Conservation (phyloP, 495 filamentous ascomycete genomes). For the Bacidia gigantensis region DNA sequence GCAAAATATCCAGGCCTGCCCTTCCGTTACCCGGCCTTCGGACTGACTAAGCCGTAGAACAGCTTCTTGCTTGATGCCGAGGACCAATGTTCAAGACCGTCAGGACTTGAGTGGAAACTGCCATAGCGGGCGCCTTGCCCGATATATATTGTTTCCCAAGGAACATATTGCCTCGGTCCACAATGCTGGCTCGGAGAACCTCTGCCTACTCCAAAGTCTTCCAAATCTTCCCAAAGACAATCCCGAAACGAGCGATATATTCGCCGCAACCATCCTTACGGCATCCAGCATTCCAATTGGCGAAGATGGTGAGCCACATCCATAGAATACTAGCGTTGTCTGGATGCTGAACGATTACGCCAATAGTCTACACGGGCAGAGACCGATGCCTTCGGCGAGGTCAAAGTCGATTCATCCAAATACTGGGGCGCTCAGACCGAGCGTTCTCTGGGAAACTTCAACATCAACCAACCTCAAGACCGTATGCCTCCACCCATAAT, state of each 20-base stretch:
- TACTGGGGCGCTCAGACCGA: slow-evolving; percentile 99
- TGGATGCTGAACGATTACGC: neutral
- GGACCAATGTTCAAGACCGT: neutral
- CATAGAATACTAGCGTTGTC: neutral
- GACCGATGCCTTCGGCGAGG: slow-evolving; percentile 93
- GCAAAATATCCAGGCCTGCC: too few species aligned
- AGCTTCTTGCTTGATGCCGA: neutral
- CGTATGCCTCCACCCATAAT: slow-evolving; percentile 92
- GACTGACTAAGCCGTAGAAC: too few species aligned
- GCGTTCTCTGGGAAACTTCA: slow-evolving; percentile 92
- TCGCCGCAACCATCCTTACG: neutral
- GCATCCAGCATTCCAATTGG: neutral
- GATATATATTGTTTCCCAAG: too few species aligned
- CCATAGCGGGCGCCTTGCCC: neutral
- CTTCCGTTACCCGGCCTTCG: too few species aligned
- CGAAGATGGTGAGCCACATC: slow-evolving; percentile 4
- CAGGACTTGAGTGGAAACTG: neutral
- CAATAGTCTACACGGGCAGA: slow-evolving; percentile 47
- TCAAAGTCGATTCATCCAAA: slow-evolving; percentile 81
- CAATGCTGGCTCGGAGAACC: neutral
- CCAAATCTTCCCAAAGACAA: neutral
- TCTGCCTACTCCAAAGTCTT: neutral
- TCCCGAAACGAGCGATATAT: neutral
- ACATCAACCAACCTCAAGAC: slow-evolving; percentile 97
- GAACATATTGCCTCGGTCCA: neutral